Evolutionary conservation across 805 yeast species (phyloP), one percentile per base, ranked within the genome.

Genomic region (Spathaspora arborariae): DNA sequence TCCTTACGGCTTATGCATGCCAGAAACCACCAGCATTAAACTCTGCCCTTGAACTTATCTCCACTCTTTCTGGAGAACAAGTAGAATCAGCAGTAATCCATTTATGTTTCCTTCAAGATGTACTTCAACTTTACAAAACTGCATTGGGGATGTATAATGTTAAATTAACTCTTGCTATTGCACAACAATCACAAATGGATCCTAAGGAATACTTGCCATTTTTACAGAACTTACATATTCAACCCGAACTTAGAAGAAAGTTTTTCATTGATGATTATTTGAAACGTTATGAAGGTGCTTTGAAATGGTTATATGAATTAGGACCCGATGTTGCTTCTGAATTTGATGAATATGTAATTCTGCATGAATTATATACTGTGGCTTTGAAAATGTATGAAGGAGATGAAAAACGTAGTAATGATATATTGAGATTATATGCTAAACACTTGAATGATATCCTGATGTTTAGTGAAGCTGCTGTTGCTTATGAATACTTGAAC

Each of bases 151-250:
- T 86, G 18, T 94, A 94, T 58, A 85, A 94, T 60, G 82, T 94
- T 37, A 82, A 83, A 47, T 70, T 92, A 56, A 80, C 98, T 0
- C 74, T 94, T 47, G 75, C 78, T 10, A 83, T 94, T 49, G 99
- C 99, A 0, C 98, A 95, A 62, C 94, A 90, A 59, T 90, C 97
- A 0, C 98, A 92, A 65, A 91, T 85, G 75, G 99, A 94, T 68
- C 99, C 99, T 20, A 89, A 91, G 58, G 99, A 94, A 65, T 94
- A 94, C 56, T 70, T 94, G 44, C 97, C 99, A 44, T 94, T 94
- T 64, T 74, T 94, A 53, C 96, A 89, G 58, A 76, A 82, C 41
- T 71, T 94, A 45, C 85, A 88, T 54, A 79, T 78, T 36, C 87
- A 85, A 63, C 68, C 79, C 0, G 83, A 79, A 5, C 64, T 81